Evolutionary conservation across 768 basidiomycete species (phyloP).

Genomic region (Trametopsis cervina): DNA sequence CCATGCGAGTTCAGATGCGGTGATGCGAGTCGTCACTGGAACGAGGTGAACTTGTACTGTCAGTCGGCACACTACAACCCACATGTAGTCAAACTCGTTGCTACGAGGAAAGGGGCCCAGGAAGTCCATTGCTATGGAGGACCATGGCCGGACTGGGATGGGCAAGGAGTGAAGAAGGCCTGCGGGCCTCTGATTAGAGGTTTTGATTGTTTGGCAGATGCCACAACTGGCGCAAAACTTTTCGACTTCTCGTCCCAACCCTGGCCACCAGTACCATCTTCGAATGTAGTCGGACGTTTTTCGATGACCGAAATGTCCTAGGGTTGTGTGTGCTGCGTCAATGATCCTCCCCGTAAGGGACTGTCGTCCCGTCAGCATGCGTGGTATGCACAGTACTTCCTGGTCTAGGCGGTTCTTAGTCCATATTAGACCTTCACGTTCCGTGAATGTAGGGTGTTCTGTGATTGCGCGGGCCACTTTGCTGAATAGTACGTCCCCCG

Average conservation of each 20-base stretch:
- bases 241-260: constrained; percentile 13
- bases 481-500: too few species aligned
- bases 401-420: too few species aligned
- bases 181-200: too few species aligned
- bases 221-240: constrained; percentile 19
- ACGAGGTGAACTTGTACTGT: constrained; percentile 18
- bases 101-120: constrained; percentile 27
- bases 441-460: too few species aligned
- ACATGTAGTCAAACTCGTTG: constrained; percentile 21
- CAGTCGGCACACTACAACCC: constrained; percentile 18
- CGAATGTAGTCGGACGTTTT: constrained; percentile 26
- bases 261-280: constrained; percentile 31
- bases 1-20: constrained; percentile 15
- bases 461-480: too few species aligned
- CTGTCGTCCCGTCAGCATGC: background rate
- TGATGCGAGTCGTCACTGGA: constrained; percentile 8
- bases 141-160: constrained; percentile 27
- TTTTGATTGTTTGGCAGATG: constrained; percentile 18
- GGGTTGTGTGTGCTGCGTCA: constrained; percentile 21
- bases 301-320: constrained; percentile 36
- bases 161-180: too few species aligned
- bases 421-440: too few species aligned
- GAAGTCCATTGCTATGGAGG: constrained; percentile 35
- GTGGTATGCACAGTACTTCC: constrained; percentile 1
- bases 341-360: constrained; percentile 17